A percentile compares a stretch with the other conserved stretches of the same genome.
Conservation (phyloP, 306 rosid species). For the Prunus mume region DNA sequence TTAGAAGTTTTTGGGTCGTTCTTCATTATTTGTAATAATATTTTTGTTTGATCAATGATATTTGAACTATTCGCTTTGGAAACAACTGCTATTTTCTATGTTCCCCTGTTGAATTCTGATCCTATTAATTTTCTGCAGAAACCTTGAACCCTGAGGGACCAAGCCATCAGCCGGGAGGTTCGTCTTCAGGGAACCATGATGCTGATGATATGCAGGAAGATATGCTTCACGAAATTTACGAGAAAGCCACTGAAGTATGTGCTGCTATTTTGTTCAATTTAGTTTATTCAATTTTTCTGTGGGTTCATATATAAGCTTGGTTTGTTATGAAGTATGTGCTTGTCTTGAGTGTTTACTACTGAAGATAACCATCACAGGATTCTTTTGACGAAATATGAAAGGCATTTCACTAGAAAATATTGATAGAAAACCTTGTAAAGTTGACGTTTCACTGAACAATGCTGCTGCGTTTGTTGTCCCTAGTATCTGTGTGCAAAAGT, state of each 20-base stretch:
- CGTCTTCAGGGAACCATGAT: slow-evolving; percentile 43
- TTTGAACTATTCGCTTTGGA: background rate
- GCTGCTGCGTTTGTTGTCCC: background rate
- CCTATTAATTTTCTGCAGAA: slow-evolving; percentile 36
- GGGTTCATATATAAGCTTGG: background rate
- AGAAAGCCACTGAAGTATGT: slow-evolving; percentile 63
- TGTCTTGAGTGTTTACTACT: background rate
- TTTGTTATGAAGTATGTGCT: background rate
- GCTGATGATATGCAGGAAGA: slow-evolving; percentile 53
- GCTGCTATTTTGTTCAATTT: slow-evolving; percentile 27
- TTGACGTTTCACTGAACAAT: background rate
- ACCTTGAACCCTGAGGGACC: slow-evolving; percentile 30
- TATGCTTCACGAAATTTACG: slow-evolving; percentile 51
- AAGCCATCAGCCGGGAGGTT: slow-evolving; percentile 34
- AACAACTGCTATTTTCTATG: background rate
- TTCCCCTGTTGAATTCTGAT: background rate
- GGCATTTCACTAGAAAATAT: background rate
- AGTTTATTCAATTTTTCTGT: background rate
- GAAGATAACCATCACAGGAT: background rate
- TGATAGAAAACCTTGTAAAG: background rate
- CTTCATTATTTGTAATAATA: background rate
- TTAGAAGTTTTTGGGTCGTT: background rate
- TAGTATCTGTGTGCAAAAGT: background rate
- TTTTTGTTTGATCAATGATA: background rate
- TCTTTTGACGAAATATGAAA: background rate